Percentiles rank a stretch among this genome's conserved stretches.
Conservation (phyloP, 2,329 filamentous ascomycete genomes). For the Venturiaceae sp. region DNA sequence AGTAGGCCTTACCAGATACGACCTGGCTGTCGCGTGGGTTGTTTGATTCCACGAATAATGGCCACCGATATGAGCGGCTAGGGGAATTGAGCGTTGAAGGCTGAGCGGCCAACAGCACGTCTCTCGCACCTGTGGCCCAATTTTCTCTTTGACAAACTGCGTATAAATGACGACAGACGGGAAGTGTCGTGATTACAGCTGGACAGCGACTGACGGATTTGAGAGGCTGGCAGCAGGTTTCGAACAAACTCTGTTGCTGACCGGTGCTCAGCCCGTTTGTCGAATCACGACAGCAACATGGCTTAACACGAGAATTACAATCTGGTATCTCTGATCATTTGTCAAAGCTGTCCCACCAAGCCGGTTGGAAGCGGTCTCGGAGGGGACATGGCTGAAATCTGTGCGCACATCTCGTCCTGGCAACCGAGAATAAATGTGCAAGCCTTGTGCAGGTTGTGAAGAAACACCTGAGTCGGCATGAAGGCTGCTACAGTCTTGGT, state of each 20-base stretch:
- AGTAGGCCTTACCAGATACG: background rate
- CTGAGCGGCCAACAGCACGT: background rate
- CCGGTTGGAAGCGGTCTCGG: too few relatives aligned
- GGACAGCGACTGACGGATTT: background rate
- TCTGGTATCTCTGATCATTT: too few relatives aligned
- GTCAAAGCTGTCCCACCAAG: too few relatives aligned
- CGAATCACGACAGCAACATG: too few relatives aligned
- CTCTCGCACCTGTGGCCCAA: background rate
- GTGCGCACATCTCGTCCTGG: too few relatives aligned
- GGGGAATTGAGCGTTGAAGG: background rate
- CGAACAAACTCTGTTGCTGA: background rate
- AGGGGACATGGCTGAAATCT: too few relatives aligned
- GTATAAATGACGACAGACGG: background rate
- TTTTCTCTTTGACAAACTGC: too few relatives aligned
- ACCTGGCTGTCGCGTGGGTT: background rate
- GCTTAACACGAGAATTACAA: too few relatives aligned
- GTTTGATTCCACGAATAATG: background rate
- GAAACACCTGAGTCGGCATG: background rate
- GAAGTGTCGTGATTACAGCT: background rate
- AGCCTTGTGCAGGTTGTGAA: background rate
- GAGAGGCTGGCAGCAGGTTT: background rate
- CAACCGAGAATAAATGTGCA: background rate
- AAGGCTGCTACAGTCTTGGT: background rate
- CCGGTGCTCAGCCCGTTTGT: too few relatives aligned
- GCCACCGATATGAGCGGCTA: background rate